These are phyloP conservation scores for Cicer judaicum DNA, from an alignment of 306 rosid species.

Conservation along the genomic window DNA sequence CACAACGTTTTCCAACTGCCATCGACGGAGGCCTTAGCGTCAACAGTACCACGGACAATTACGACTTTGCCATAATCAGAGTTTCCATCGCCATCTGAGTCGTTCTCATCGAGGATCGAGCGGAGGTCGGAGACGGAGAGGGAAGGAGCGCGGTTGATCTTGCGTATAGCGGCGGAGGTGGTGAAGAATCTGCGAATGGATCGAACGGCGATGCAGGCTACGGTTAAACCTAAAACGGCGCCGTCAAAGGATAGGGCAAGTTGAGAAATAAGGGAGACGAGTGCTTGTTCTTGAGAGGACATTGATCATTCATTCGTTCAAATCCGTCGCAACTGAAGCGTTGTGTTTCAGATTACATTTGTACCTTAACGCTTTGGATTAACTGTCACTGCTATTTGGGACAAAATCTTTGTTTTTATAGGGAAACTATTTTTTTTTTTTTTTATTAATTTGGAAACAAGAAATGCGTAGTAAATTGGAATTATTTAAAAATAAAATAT, in stretches of 20 bases:
- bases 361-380: neutral
- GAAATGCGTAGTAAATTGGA: too few species aligned
- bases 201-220: conserved; percentile 73
- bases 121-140: conserved; percentile 82
- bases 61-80: conserved; percentile 47
- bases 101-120: conserved; percentile 44
- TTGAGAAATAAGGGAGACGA: conserved; percentile 68
- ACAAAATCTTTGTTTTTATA: too few species aligned
- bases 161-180: conserved; percentile 60
- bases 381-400: too few species aligned
- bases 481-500: too few species aligned
- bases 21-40: conserved; percentile 68
- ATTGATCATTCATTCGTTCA: conserved; percentile 39
- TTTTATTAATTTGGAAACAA: too few species aligned
- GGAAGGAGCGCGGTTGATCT: conserved; percentile 68
- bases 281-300: conserved; percentile 82
- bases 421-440: too few species aligned
- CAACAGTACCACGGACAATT: conserved; percentile 77
- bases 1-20: conserved; percentile 58
- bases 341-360: neutral
- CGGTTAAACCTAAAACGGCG: conserved; percentile 75
- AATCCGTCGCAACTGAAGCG: neutral
- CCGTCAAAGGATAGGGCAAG: conserved; percentile 80
- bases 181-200: conserved; percentile 58
- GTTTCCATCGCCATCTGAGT: conserved; percentile 31